phyloP scores from a whole-genome alignment of 2,329 filamentous ascomycete genomes.

The Macrophomina tecta region DNA sequence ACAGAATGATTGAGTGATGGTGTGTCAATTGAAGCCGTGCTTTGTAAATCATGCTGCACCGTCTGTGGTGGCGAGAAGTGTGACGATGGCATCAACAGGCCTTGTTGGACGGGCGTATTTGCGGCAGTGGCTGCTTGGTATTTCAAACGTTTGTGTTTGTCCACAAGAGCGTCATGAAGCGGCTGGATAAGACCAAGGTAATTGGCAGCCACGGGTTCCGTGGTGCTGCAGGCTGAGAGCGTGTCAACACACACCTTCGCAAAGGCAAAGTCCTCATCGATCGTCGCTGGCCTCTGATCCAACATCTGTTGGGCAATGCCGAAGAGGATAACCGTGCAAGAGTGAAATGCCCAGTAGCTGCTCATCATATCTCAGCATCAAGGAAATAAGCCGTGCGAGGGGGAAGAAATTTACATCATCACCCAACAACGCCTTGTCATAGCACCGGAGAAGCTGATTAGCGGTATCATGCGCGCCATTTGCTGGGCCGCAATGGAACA shows the following conservation, averaged over 20 bases:
- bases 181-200: constrained; percentile 44
- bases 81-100: neutral
- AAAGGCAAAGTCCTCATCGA: constrained; percentile 42
- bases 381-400: neutral
- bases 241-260: constrained; percentile 45
- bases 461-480: constrained; percentile 41
- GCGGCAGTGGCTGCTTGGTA: constrained; percentile 33
- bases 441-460: constrained; percentile 43
- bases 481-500: constrained; percentile 45
- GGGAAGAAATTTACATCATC: constrained; percentile 39
- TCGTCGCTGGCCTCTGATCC: constrained; percentile 38
- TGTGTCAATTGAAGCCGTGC: neutral
- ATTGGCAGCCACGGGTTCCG: constrained; percentile 41
- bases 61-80: neutral
- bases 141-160: constrained; percentile 1
- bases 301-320: constrained; percentile 43
- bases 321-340: constrained; percentile 43
- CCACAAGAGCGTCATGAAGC: constrained; percentile 41
- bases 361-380: neutral
- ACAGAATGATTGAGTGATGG: neutral
- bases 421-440: constrained; percentile 47
- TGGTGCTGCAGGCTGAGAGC: constrained; percentile 39
- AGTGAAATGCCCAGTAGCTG: constrained; percentile 46
- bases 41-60: neutral
- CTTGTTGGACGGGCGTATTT: constrained; percentile 28